Percentiles rank a stretch among this genome's conserved stretches.
Evolutionary conservation across 768 basidiomycete genomes (phyloP).

Genomic region (Mycena vulgaris): DNA sequence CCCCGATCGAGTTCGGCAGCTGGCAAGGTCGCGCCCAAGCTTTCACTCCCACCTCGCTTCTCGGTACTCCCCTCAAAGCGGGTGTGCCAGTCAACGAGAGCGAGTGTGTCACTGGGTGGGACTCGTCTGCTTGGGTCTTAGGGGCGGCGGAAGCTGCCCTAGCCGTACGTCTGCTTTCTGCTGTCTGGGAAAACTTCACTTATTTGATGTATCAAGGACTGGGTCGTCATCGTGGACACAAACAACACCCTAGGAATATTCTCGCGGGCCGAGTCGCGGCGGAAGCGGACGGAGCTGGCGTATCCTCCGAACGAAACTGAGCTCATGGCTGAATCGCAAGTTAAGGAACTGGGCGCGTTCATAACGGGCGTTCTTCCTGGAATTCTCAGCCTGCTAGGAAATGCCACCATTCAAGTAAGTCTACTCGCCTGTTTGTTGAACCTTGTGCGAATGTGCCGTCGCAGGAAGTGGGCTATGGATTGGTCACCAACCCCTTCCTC

Average conservation of each 20-base stretch:
- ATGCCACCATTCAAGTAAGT: slow-evolving; percentile 26
- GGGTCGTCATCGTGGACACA: slow-evolving; percentile 22
- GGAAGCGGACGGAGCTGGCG: slow-evolving; percentile 8
- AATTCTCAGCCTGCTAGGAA: slow-evolving; percentile 11
- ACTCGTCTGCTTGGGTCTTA: slow-evolving; percentile 19
- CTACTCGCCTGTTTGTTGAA: background rate
- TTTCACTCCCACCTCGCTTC: slow-evolving; percentile 23
- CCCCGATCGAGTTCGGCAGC: slow-evolving; percentile 22
- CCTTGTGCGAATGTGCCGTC: background rate
- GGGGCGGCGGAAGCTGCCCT: slow-evolving; percentile 10
- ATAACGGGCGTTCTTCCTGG: slow-evolving; percentile 1
- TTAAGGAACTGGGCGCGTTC: slow-evolving; percentile 2
- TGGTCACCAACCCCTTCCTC: slow-evolving; percentile 25
- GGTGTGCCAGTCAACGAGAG: slow-evolving; percentile 19
- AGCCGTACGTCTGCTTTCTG: background rate
- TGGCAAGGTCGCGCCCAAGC: slow-evolving; percentile 23
- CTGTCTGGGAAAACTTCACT: background rate
- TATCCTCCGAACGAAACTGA: slow-evolving; percentile 24
- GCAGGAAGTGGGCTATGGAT: slow-evolving; percentile 24
- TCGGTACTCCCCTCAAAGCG: slow-evolving; percentile 19
- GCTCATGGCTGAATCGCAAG: background rate
- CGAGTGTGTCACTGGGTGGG: slow-evolving; percentile 19
- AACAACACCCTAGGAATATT: slow-evolving; percentile 20
- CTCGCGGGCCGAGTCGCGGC: slow-evolving; percentile 11
- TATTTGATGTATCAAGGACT: slow-evolving; percentile 11